These are phyloP conservation scores for Fusarium concolor DNA, from an alignment of 2,329 filamentous ascomycete genomes.

Conservation along the genomic window DNA sequence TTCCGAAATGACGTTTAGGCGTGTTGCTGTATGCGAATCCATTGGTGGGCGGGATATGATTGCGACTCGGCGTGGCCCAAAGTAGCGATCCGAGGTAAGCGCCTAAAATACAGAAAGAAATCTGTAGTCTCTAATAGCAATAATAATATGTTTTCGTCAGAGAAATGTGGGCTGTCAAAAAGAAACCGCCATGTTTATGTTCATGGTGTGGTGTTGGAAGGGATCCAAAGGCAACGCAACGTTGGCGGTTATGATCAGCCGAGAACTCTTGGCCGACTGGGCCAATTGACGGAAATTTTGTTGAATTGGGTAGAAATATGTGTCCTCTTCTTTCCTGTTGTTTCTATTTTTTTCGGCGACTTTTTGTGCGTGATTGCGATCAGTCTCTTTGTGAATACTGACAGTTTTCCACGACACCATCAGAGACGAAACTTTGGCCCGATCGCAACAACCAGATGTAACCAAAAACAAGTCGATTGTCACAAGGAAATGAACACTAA, in stretches of 20 bases:
- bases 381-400: conserved; percentile 10
- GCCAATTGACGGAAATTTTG: conserved; percentile 1
- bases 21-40: conserved; percentile 29
- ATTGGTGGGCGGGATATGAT: conserved; percentile 35
- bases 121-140: neutral
- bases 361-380: neutral
- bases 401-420: conserved; percentile 17
- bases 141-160: conserved; percentile 40
- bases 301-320: neutral
- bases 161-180: conserved; percentile 38
- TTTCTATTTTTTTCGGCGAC: neutral
- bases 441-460: conserved; percentile 20
- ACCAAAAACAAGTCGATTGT: neutral
- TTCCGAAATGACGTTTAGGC: conserved; percentile 39
- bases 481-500: conserved; percentile 14
- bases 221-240: conserved; percentile 25
- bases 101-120: conserved; percentile 11
- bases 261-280: conserved; percentile 23
- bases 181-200: conserved; percentile 39
- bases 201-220: conserved; percentile 26
- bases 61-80: conserved; percentile 37
- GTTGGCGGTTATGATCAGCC: conserved; percentile 32
- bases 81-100: conserved; percentile 40
- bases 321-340: neutral
- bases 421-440: conserved; percentile 5